These are phyloP conservation scores for Zygosaccharomyces sapae DNA, from an alignment of 1,139 yeast genomes.

Conservation along the genomic window DNA sequence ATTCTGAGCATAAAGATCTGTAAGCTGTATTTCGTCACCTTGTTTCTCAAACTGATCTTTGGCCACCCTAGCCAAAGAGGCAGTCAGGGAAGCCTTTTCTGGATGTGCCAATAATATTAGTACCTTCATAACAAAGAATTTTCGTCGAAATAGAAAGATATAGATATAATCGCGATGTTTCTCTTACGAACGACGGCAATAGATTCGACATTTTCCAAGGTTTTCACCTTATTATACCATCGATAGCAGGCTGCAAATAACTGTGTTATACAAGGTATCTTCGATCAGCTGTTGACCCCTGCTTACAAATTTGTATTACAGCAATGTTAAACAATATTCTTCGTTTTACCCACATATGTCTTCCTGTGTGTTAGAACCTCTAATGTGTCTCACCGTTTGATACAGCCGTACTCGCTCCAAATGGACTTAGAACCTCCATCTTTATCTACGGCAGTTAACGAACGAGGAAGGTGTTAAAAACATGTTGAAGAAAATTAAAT, in stretches of 20 bases:
- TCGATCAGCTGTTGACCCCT: no score
- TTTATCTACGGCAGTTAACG: background rate
- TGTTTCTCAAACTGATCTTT: slow-evolving; percentile 17
- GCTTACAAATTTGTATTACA: no score
- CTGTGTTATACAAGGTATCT: no score
- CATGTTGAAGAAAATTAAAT: background rate
- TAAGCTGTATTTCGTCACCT: slow-evolving; percentile 28
- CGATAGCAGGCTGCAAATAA: no score
- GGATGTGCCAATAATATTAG: slow-evolving; percentile 30
- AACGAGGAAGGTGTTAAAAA: background rate
- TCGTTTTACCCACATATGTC: background rate
- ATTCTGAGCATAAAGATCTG: slow-evolving; percentile 25
- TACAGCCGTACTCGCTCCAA: background rate
- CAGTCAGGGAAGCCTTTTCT: slow-evolving; percentile 22
- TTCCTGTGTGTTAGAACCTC: background rate
- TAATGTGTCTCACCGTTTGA: background rate
- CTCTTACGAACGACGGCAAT: no score
- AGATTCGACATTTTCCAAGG: no score
- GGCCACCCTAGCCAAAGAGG: slow-evolving; percentile 19
- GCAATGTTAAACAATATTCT: no score
- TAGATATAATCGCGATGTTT: no score
- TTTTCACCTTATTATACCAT: no score
- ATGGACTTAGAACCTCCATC: background rate
- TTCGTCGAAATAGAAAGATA: no score
- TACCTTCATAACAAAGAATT: slow-evolving; percentile 18